A percentile compares a stretch with the other conserved stretches of the same genome.
Evolutionary conservation across 768 basidiomycete species (phyloP).

Genomic region (Suillus lakei): DNA sequence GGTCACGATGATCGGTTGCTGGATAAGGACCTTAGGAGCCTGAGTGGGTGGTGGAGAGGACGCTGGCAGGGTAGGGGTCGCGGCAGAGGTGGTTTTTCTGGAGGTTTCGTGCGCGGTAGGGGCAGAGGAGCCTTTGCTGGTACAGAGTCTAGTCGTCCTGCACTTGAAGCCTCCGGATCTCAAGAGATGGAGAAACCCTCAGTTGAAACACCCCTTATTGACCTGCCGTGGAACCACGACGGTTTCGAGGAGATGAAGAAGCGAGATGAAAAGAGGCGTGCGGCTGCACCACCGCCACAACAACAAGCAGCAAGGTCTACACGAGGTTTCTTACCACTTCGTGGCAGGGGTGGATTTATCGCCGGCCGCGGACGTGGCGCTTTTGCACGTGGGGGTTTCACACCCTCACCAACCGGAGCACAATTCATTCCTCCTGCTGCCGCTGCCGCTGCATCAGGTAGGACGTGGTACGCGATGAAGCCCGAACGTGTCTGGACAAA

Average conservation of each 20-base stretch:
- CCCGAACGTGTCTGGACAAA: slow-evolving; percentile 86
- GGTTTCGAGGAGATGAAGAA: slow-evolving; percentile 88
- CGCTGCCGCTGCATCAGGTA: slow-evolving; percentile 38
- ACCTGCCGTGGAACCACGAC: slow-evolving; percentile 82
- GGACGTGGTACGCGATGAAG: slow-evolving; percentile 74
- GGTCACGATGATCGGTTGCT: slow-evolving; percentile 90
- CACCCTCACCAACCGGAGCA: slow-evolving; percentile 35
- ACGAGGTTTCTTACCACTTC: slow-evolving; percentile 43
- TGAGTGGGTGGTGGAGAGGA: slow-evolving; percentile 90
- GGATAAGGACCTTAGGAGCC: slow-evolving; percentile 78
- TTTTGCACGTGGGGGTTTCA: slow-evolving; percentile 46
- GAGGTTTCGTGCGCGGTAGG: slow-evolving; percentile 57
- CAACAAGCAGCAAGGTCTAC: slow-evolving; percentile 32
- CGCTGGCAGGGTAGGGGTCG: slow-evolving; percentile 75
- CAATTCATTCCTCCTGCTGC: slow-evolving; percentile 32
- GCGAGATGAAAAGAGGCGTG: slow-evolving; percentile 61
- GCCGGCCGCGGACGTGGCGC: slow-evolving; percentile 50
- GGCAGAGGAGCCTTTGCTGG: slow-evolving; percentile 50
- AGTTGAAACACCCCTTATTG: slow-evolving; percentile 58
- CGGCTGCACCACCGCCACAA: slow-evolving; percentile 41
- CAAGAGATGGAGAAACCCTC: slow-evolving; percentile 24
- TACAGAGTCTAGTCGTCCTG: slow-evolving; percentile 11
- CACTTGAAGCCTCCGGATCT: slow-evolving; percentile 13
- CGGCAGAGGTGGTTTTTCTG: slow-evolving; percentile 51
- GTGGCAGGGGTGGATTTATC: slow-evolving; percentile 53